Percentiles rank a stretch among this genome's conserved stretches.
Conservation (phyloP, 371 early-diverging fungal species). For the Sporodiniella umbellata region DNA sequence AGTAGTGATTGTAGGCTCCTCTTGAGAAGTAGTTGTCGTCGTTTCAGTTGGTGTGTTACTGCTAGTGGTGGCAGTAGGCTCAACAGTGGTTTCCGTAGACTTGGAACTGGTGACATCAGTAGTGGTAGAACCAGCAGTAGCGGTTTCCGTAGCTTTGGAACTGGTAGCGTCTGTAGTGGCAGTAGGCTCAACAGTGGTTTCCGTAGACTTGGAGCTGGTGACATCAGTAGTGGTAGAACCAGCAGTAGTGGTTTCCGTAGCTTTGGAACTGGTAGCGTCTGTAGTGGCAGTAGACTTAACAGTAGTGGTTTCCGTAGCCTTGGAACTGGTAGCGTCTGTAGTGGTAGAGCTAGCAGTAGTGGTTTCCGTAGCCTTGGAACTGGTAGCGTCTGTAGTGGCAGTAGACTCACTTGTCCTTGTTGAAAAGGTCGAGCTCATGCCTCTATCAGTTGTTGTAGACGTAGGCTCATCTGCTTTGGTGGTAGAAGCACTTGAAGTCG, state of each 20-base stretch:
- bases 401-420: not conserved
- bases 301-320: not conserved
- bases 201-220: too few relatives aligned
- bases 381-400: not conserved
- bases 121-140: slow-evolving; percentile 2
- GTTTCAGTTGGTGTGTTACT: not conserved
- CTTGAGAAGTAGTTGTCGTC: not conserved
- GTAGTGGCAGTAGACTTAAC: slow-evolving; percentile 2
- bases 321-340: not conserved
- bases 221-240: slow-evolving; percentile 4
- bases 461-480: not conserved
- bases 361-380: not conserved
- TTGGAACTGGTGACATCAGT: too few relatives aligned
- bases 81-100: not conserved
- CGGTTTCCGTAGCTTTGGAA: not conserved
- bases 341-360: not conserved
- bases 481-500: not conserved
- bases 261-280: not conserved
- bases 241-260: slow-evolving; percentile 1
- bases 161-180: slow-evolving; percentile 1
- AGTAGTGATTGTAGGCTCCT: not conserved
- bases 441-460: not conserved
- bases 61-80: not conserved
- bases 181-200: not conserved
- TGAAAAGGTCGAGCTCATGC: not conserved